phyloP scores from a whole-genome alignment of 1,284 basidiomycete species.

The Heterobasidion occidentale region DNA sequence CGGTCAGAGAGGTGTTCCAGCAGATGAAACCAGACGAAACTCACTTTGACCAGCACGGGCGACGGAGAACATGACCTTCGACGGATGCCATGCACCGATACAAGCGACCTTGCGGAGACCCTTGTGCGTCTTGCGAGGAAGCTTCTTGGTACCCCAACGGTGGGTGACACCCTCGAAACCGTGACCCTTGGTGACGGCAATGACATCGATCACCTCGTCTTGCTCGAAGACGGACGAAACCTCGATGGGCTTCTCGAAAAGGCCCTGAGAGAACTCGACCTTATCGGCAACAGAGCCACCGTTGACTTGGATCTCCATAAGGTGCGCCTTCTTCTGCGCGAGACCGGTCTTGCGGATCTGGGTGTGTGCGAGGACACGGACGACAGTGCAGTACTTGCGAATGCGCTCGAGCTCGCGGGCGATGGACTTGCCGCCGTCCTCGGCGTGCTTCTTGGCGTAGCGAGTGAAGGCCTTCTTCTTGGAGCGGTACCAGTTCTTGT shows the following conservation, averaged over 20 bases:
- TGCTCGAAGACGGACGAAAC: conserved; percentile 87
- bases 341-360: conserved; percentile 98
- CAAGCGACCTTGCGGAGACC: conserved; percentile 99
- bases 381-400: conserved; percentile 99
- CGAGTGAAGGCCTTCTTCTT: conserved; percentile 99
- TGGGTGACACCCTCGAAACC: conserved; percentile 99
- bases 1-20: conserved; percentile 7
- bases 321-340: conserved; percentile 98
- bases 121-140: conserved; percentile 98
- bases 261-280: conserved; percentile 91
- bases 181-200: conserved; percentile 99
- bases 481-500: conserved; percentile 99
- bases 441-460: conserved; percentile 99
- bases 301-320: conserved; percentile 99
- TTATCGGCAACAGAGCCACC: conserved; percentile 97
- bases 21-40: conserved; percentile 19
- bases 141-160: conserved; percentile 99
- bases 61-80: conserved; percentile 99
- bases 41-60: conserved; percentile 98
- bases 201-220: conserved; percentile 95
- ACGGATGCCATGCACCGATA: conserved; percentile 99
- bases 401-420: conserved; percentile 98
- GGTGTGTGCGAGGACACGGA: conserved; percentile 98
- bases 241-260: conserved; percentile 97
- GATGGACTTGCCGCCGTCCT: conserved; percentile 89